phyloP scores from a whole-genome alignment of 257 asterid species.

The Phtheirospermum japonicum region DNA sequence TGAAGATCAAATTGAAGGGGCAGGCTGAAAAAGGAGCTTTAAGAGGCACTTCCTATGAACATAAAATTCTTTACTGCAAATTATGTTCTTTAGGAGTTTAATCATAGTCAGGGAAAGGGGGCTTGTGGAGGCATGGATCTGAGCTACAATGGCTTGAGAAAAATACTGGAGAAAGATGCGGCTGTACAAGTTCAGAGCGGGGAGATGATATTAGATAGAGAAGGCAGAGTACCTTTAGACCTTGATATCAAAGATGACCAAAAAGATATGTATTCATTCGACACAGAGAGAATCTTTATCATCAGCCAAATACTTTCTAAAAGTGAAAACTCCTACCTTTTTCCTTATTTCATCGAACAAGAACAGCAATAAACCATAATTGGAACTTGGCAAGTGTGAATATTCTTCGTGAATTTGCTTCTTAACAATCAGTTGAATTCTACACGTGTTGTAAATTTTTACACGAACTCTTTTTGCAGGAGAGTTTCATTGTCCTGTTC shows the following conservation, averaged over 20 bases:
- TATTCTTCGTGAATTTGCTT: constrained; percentile 3
- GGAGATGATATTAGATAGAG: constrained; percentile 1
- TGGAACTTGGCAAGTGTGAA: constrained; percentile 14
- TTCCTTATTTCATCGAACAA: background rate
- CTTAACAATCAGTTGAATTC: background rate
- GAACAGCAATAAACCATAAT: constrained; percentile 10
- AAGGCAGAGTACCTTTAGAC: constrained; percentile 5
- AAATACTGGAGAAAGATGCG: background rate
- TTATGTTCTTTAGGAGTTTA: background rate
- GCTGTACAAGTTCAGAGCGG: background rate
- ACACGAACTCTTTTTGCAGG: constrained; percentile 43
- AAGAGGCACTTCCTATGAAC: background rate
- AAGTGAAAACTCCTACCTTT: background rate
- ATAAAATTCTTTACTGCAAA: background rate
- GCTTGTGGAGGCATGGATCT: no score
- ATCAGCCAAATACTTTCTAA: background rate
- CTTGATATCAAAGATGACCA: background rate
- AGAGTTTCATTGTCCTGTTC: constrained; percentile 87
- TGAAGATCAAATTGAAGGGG: background rate
- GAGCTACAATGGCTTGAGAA: background rate
- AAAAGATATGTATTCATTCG: background rate
- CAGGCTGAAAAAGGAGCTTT: constrained; percentile 14
- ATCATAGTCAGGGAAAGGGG: no score
- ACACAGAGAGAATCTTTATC: background rate
- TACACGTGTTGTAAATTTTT: constrained; percentile 12